Conservation (phyloP, 2,329 filamentous ascomycete species). For the Sodiomyces alkalinus region DNA sequence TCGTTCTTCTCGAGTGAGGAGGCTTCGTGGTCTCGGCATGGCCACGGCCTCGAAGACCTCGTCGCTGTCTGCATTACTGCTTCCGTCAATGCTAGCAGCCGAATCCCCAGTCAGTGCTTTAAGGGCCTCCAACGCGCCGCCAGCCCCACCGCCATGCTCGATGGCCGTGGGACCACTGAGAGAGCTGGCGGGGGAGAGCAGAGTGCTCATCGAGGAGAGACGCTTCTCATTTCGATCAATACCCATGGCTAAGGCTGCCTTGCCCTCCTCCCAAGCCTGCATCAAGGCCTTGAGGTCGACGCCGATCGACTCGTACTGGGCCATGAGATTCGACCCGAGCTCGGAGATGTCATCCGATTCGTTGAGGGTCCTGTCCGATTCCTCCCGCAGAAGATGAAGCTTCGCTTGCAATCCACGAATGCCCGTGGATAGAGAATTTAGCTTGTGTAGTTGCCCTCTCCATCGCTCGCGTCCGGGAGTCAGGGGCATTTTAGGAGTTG, state of each 20-base stretch:
- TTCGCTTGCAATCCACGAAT: constrained; percentile 90
- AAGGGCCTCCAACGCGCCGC: constrained; percentile 44
- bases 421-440: constrained; percentile 76
- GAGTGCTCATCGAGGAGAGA: constrained; percentile 44
- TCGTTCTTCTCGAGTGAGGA: constrained; percentile 71
- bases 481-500: constrained; percentile 42
- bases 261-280: constrained; percentile 77
- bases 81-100: constrained; percentile 31
- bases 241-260: constrained; percentile 63
- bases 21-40: constrained; percentile 50
- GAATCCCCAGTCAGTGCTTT: constrained; percentile 63
- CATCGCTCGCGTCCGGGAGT: constrained; percentile 71
- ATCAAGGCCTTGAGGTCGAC: constrained; percentile 68
- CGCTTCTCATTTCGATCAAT: constrained; percentile 69
- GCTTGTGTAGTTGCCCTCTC: constrained; percentile 73
- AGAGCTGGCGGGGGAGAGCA: constrained; percentile 44
- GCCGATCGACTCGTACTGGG: constrained; percentile 91
- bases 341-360: constrained; percentile 58
- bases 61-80: constrained; percentile 44
- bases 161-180: constrained; percentile 53
- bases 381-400: constrained; percentile 78
- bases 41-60: constrained; percentile 90
- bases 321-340: constrained; percentile 62
- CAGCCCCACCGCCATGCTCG: constrained; percentile 28
- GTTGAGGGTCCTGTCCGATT: constrained; percentile 68